These are phyloP conservation scores for Candida sp. DNA, from an alignment of 1,139 yeast genomes.

Conservation along the genomic window DNA sequence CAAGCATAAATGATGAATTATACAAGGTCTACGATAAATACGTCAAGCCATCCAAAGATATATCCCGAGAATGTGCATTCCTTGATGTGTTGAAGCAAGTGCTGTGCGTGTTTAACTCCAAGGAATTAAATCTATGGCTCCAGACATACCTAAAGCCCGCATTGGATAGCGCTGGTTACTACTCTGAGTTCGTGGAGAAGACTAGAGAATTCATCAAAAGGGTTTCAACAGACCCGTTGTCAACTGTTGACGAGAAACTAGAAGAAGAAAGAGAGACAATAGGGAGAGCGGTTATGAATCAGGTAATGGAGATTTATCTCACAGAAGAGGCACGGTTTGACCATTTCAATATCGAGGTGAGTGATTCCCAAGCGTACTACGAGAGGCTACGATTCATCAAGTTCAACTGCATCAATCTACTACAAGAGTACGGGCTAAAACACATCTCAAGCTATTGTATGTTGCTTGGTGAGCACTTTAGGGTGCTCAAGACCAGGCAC, in stretches of 20 bases:
- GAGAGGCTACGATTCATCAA: constrained; percentile 56
- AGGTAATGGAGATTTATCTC: constrained; percentile 34
- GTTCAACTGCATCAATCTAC: constrained; percentile 42
- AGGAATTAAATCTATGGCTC: constrained; percentile 55
- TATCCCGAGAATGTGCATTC: constrained; percentile 47
- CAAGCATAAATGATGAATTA: constrained; percentile 54
- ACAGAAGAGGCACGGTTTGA: constrained; percentile 17
- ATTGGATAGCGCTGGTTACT: constrained; percentile 63
- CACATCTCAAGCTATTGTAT: constrained; percentile 35
- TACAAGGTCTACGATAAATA: constrained; percentile 43
- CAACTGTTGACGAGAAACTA: constrained; percentile 32
- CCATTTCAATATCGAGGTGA: constrained; percentile 25
- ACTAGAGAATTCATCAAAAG: constrained; percentile 45
- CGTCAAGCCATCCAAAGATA: constrained; percentile 33
- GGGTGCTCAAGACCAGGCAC: constrained; percentile 31
- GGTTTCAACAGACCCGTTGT: constrained; percentile 27
- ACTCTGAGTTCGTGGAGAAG: constrained; percentile 40
- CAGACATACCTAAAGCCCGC: constrained; percentile 57
- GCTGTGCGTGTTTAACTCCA: constrained; percentile 41
- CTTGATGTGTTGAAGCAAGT: constrained; percentile 45
- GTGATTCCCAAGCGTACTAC: constrained; percentile 34
- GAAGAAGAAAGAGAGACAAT: constrained; percentile 23
- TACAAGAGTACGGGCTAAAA: constrained; percentile 43
- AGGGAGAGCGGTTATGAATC: constrained; percentile 29
- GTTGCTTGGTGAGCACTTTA: constrained; percentile 35